These are phyloP conservation scores for Trametes sp. DNA, from an alignment of 1,284 basidiomycete genomes.

Conservation along the genomic window DNA sequence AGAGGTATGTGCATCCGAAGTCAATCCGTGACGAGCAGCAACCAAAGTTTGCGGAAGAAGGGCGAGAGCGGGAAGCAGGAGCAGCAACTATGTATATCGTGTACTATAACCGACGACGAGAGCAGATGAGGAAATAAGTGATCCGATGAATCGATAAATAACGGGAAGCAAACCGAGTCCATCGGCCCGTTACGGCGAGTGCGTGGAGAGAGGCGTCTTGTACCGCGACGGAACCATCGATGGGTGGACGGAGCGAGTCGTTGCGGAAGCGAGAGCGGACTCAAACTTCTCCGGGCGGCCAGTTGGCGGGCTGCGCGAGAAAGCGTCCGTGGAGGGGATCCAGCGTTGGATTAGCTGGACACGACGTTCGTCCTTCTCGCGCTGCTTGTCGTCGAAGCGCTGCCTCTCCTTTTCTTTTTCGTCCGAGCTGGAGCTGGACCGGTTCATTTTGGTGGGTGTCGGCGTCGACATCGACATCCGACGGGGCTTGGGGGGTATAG, in stretches of 20 bases:
- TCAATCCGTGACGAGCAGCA: conserved; percentile 32
- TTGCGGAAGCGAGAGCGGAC: conserved; percentile 18
- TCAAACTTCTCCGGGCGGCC: conserved; percentile 33
- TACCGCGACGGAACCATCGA: conserved; percentile 37
- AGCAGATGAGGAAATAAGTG: conserved; percentile 32
- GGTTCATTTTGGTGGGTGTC: conserved; percentile 42
- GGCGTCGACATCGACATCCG: conserved; percentile 40
- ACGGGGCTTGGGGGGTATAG: conserved; percentile 38
- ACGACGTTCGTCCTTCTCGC: conserved; percentile 39
- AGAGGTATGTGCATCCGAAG: conserved; percentile 29
- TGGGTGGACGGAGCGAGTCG: conserved; percentile 31
- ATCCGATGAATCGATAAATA: conserved; percentile 35
- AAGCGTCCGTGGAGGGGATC: conserved; percentile 40
- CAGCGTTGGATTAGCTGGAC: conserved; percentile 44
- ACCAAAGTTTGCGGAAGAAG: conserved; percentile 9
- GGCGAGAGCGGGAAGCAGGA: conserved; percentile 24
- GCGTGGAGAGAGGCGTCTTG: conserved; percentile 42
- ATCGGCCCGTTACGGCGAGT: conserved; percentile 32
- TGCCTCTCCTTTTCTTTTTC: conserved; percentile 42
- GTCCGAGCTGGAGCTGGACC: conserved; percentile 44
- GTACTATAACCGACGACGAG: conserved; percentile 34
- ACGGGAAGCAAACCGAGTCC: conserved; percentile 28
- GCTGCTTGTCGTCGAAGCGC: conserved; percentile 29
- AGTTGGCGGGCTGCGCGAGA: conserved; percentile 37
- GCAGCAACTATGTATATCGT: conserved; percentile 35